A percentile compares a stretch with the other conserved stretches of the same genome.
These are phyloP conservation scores for Tolypocladium cylindrosporum DNA, from an alignment of 2,329 filamentous ascomycete species.

Conservation along the genomic window DNA sequence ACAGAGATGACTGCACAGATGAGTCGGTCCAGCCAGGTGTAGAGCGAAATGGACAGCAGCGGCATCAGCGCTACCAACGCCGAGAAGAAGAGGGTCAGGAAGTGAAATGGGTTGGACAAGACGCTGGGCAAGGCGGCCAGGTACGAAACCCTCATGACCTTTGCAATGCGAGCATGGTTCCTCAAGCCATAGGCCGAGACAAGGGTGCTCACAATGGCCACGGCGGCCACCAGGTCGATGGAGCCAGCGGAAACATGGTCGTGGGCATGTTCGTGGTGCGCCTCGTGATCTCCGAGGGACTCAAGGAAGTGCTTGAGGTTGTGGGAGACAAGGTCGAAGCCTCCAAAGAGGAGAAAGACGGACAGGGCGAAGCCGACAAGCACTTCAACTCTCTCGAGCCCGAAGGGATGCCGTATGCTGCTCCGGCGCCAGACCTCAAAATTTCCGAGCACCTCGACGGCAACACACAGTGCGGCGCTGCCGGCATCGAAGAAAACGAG, in stretches of 20 bases:
- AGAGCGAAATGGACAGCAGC: constrained; percentile 69
- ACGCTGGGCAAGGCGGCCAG: constrained; percentile 74
- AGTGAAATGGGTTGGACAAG: constrained; percentile 91
- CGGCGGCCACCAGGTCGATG: constrained; percentile 70
- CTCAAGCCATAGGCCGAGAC: constrained; percentile 78
- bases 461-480: constrained; percentile 82
- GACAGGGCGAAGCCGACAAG: constrained; percentile 94
- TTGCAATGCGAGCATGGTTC: constrained; percentile 87
- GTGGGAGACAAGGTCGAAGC: constrained; percentile 89
- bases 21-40: constrained; percentile 72
- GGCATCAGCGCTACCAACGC: constrained; percentile 71
- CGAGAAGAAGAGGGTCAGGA: constrained; percentile 84
- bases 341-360: constrained; percentile 93
- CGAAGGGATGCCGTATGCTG: constrained; percentile 88
- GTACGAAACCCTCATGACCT: constrained; percentile 78
- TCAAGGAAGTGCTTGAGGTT: constrained; percentile 90
- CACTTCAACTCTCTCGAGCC: constrained; percentile 83
- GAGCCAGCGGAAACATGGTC: constrained; percentile 60
- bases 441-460: constrained; percentile 86
- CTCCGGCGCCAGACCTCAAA: constrained; percentile 97
- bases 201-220: constrained; percentile 73
- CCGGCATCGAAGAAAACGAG: constrained; percentile 93
- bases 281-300: constrained; percentile 44
- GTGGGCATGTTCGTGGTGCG: constrained; percentile 62
- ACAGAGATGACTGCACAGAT: constrained; percentile 74